Evolutionary conservation across 306 rosid genomes (phyloP).

Genomic region (Sindora glabra): DNA sequence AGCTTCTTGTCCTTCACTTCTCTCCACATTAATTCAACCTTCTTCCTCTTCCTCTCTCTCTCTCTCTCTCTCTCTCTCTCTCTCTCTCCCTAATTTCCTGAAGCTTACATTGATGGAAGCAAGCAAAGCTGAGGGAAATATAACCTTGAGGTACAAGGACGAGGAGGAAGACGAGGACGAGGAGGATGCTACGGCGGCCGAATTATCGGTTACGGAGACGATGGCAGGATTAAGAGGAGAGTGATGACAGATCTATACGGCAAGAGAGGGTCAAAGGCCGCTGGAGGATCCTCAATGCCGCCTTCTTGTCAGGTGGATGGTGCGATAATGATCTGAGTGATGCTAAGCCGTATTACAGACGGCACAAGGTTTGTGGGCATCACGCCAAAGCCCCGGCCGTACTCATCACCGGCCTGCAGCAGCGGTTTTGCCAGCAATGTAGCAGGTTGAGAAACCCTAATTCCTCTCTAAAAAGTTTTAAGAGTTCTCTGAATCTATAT

Average conservation of each 20-base stretch:
- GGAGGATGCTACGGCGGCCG: constrained; percentile 19
- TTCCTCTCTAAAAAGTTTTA: too few relatives aligned
- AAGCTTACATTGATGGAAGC: constrained; percentile 51
- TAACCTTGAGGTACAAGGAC: constrained; percentile 27
- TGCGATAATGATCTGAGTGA: constrained; percentile 66
- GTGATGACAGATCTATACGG: too few relatives aligned
- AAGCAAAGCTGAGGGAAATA: constrained; percentile 55
- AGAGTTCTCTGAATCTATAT: too few relatives aligned
- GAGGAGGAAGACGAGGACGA: constrained; percentile 39
- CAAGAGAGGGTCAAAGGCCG: constrained; percentile 45
- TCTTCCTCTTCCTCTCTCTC: too few relatives aligned
- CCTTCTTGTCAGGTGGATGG: constrained; percentile 58
- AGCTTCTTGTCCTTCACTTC: too few relatives aligned
- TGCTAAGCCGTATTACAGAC: constrained; percentile 63
- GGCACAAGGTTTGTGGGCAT: constrained; percentile 83
- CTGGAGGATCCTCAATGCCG: constrained; percentile 37
- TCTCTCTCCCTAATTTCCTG: constrained; percentile 6
- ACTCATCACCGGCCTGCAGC: constrained; percentile 36
- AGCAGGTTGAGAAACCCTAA: constrained; percentile 85
- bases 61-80: too few relatives aligned
- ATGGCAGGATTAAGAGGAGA: constrained; percentile 41
- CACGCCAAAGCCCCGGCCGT: constrained; percentile 79
- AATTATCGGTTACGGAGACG: constrained; percentile 29
- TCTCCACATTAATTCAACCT: too few relatives aligned
- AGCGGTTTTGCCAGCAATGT: constrained; percentile 97